Conservation (phyloP, 2,329 filamentous ascomycete species). For the Epichloe aotearoae region DNA sequence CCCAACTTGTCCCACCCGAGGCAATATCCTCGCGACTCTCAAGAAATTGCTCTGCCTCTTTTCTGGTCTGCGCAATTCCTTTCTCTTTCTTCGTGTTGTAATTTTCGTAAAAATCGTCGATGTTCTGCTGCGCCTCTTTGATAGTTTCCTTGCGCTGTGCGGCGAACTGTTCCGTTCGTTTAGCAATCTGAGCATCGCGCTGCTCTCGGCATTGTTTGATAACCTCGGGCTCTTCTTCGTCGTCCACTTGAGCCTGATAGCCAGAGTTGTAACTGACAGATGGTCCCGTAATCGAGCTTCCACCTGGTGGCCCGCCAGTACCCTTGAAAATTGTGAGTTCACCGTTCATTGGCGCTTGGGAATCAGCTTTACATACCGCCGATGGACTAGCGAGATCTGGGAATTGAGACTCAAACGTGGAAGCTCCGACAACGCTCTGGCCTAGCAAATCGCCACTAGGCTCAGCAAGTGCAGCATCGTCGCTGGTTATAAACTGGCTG, state of each 20-base stretch:
- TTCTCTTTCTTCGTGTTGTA: constrained; percentile 99
- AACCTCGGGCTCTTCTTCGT: constrained; percentile 79
- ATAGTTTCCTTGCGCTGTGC: constrained; percentile 75
- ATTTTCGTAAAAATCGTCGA: constrained; percentile 98
- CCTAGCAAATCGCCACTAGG: constrained; percentile 60
- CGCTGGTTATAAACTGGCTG: constrained; percentile 69
- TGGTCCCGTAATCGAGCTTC: constrained; percentile 54
- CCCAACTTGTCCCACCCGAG: constrained; percentile 93
- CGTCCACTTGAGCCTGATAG: constrained; percentile 40
- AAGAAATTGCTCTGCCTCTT: constrained; percentile 89
- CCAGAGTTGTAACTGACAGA: constrained; percentile 50
- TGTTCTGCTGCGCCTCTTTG: constrained; percentile 81
- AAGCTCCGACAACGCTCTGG: constrained; percentile 41
- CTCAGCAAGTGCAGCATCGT: constrained; percentile 54
- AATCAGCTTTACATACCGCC: constrained; percentile 16
- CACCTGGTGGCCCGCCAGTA: constrained; percentile 15
- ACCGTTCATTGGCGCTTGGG: no score
- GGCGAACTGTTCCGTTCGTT: constrained; percentile 72
- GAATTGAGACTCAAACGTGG: constrained; percentile 74
- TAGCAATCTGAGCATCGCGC: constrained; percentile 68
- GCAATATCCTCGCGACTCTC: constrained; percentile 82
- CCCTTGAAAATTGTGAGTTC: constrained; percentile 13
- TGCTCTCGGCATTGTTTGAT: constrained; percentile 87
- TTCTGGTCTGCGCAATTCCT: constrained; percentile 71
- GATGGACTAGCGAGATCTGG: constrained; percentile 52